phyloP scores from a whole-genome alignment of 2,329 filamentous ascomycete genomes.

The Diaporthe caulivora region DNA sequence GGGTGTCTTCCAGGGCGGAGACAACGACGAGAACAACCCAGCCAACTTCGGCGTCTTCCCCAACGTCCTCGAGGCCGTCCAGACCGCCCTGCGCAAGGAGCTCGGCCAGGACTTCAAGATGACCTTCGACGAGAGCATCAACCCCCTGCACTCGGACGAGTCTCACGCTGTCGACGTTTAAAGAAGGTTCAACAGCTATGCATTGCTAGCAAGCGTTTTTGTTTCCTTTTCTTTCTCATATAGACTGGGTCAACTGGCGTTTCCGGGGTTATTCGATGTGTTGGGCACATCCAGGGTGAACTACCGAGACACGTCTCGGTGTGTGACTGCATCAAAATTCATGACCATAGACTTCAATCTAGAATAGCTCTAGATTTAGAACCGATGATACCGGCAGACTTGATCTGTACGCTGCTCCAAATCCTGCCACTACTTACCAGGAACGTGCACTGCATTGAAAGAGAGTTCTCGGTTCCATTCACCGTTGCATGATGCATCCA shows the following conservation, averaged over 20 bases:
- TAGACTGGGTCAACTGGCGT: slow-evolving; percentile 23
- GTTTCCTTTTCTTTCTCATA: neutral
- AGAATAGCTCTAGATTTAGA: slow-evolving; percentile 2
- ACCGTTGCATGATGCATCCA: neutral
- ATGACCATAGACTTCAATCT: slow-evolving; percentile 2
- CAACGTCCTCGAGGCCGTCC: slow-evolving; percentile 79
- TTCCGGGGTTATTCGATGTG: slow-evolving; percentile 17
- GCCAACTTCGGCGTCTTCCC: slow-evolving; percentile 82
- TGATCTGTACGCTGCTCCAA: slow-evolving; percentile 3
- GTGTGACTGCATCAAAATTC: slow-evolving; percentile 12
- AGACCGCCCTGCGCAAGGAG: slow-evolving; percentile 76
- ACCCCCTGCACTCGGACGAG: slow-evolving; percentile 58
- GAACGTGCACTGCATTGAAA: neutral
- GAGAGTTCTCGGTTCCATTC: neutral
- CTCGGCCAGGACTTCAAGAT: slow-evolving; percentile 81
- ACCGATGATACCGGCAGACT: slow-evolving; percentile 19
- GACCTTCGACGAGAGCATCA: slow-evolving; percentile 78
- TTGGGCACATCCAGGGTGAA: slow-evolving; percentile 20
- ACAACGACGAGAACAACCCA: slow-evolving; percentile 82
- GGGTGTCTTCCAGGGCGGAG: slow-evolving; percentile 82
- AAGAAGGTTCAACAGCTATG: neutral
- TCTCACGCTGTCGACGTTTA: slow-evolving; percentile 36
- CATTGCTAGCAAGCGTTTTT: slow-evolving; percentile 9
- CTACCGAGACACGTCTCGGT: slow-evolving; percentile 13
- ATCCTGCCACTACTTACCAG: too few species aligned